phyloP scores from a whole-genome alignment of 495 filamentous ascomycete species.

The Zalerion maritima region DNA sequence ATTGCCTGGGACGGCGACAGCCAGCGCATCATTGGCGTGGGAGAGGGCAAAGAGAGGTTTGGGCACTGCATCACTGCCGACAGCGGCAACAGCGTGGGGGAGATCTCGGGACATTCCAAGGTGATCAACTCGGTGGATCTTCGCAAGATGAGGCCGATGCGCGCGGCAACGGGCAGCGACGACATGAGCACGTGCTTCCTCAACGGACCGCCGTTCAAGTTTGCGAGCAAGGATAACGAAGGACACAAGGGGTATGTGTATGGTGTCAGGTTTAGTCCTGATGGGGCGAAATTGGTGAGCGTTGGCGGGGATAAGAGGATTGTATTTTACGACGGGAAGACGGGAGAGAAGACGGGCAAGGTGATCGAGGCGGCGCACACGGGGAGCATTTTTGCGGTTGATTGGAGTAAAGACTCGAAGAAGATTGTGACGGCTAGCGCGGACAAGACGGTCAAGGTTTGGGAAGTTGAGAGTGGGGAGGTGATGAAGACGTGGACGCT shows the following conservation, averaged over 20 bases:
- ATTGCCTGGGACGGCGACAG: conserved; percentile 96
- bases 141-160: conserved; percentile 72
- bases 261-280: conserved; percentile 78
- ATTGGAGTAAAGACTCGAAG: conserved; percentile 81
- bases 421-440: conserved; percentile 83
- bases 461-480: conserved; percentile 73
- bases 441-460: conserved; percentile 79
- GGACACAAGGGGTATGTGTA: conserved; percentile 82
- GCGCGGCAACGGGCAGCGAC: conserved; percentile 82
- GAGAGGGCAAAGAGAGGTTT: conserved; percentile 83
- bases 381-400: conserved; percentile 82
- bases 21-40: conserved; percentile 90
- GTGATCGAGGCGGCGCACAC: conserved; percentile 74
- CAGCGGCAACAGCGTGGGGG: conserved; percentile 87
- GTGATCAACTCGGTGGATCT: conserved; percentile 85
- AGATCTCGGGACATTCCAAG: conserved; percentile 79
- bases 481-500: conserved; percentile 70
- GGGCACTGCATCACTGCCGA: conserved; percentile 93
- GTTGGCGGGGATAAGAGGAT: conserved; percentile 83
- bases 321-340: conserved; percentile 90
- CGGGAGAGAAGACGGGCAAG: conserved; percentile 61
- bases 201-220: conserved; percentile 90
- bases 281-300: conserved; percentile 69
- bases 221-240: conserved; percentile 55
- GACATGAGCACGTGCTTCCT: conserved; percentile 83